Percentiles rank a stretch among this genome's conserved stretches.
These are phyloP conservation scores for Chlorella variabilis DNA, from an alignment of 163 green algal species.

Conservation along the genomic window DNA sequence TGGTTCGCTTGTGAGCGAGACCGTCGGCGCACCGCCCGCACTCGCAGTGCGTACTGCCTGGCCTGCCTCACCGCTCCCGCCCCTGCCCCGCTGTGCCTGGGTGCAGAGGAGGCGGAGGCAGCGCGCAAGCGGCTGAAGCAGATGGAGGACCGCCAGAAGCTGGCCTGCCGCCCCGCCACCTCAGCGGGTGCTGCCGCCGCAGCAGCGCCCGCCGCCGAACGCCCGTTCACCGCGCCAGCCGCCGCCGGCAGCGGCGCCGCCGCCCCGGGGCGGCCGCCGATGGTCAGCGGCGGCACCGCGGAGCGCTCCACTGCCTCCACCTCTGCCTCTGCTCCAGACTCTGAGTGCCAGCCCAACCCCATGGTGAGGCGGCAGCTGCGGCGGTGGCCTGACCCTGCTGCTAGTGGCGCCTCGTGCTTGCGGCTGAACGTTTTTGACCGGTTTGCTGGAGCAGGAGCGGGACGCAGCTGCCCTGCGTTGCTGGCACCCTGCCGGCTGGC, in stretches of 20 bases:
- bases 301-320: background rate
- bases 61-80: no score
- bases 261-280: background rate
- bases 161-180: background rate
- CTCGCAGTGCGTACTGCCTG: no score
- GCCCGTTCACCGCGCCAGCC: slow-evolving; percentile 13
- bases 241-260: background rate
- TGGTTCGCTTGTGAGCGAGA: no score
- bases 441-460: no score
- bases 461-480: no score
- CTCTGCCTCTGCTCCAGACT: background rate
- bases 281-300: background rate
- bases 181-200: background rate
- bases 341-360: slow-evolving; percentile 62
- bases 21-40: no score
- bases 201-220: background rate
- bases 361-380: no score
- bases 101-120: slow-evolving; percentile 78
- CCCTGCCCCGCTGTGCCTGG: background rate
- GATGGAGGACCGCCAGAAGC: slow-evolving; percentile 51
- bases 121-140: slow-evolving; percentile 79
- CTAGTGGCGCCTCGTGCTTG: no score
- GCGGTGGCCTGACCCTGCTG: no score
- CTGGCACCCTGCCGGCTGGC: no score
- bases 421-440: no score